These are phyloP conservation scores for Aspergillus vadensis DNA, from an alignment of 2,329 filamentous ascomycete species.

Conservation along the genomic window DNA sequence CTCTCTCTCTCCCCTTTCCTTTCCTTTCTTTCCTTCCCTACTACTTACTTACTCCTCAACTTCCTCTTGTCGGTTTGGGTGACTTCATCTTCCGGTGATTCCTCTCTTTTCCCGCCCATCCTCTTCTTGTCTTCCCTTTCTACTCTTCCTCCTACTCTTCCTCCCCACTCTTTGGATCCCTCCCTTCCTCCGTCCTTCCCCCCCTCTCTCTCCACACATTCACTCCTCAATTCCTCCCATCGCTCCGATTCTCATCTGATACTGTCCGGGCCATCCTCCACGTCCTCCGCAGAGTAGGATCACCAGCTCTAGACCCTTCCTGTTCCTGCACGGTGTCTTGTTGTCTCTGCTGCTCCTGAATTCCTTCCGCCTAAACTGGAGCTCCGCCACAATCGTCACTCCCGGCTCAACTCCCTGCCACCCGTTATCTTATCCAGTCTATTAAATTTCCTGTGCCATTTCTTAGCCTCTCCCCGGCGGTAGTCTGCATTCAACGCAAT, in stretches of 20 bases:
- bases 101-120: neutral
- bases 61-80: no score
- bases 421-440: slow-evolving; percentile 5
- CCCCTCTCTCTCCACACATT: slow-evolving; percentile 11
- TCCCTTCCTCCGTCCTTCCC: neutral
- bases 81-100: no score
- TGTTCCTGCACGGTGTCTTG: neutral
- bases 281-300: neutral
- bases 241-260: neutral
- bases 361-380: slow-evolving; percentile 7
- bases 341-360: neutral
- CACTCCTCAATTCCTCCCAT: slow-evolving; percentile 8
- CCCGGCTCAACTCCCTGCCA: slow-evolving; percentile 2
- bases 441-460: neutral
- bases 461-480: neutral
- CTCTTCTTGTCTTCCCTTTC: neutral
- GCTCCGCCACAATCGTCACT: slow-evolving; percentile 8
- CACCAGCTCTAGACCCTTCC: neutral
- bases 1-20: neutral
- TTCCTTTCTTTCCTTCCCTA: no score
- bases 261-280: neutral
- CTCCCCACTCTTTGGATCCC: neutral
- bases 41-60: no score
- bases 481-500: slow-evolving; percentile 1
- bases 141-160: neutral